Percentiles rank a stretch among this genome's conserved stretches.
phyloP scores from a whole-genome alignment of 2,329 filamentous ascomycete genomes.

The Alternaria alternata region DNA sequence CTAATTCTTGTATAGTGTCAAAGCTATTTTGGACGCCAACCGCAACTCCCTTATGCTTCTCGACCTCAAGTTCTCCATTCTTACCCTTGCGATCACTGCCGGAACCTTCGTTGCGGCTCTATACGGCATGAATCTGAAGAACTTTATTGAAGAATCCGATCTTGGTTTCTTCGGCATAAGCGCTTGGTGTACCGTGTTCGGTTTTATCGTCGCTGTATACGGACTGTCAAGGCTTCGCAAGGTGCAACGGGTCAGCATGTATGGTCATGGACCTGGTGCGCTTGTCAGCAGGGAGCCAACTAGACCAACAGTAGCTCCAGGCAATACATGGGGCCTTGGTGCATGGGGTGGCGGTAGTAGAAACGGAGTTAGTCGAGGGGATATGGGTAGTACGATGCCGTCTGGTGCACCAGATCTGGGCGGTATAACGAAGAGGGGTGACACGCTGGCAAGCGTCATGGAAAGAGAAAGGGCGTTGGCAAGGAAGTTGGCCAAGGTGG shows the following conservation, averaged over 20 bases:
- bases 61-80: constrained; percentile 94
- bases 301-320: constrained; percentile 6
- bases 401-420: constrained; percentile 24
- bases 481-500: constrained; percentile 38
- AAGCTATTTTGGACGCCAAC: constrained; percentile 96
- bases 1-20: constrained; percentile 68
- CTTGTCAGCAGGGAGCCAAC: constrained; percentile 24
- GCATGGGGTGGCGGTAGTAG: constrained; percentile 41
- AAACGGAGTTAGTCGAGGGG: constrained; percentile 30
- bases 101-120: constrained; percentile 96
- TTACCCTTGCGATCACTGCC: constrained; percentile 90
- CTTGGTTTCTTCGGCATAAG: constrained; percentile 84
- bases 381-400: constrained; percentile 17
- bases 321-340: constrained; percentile 37
- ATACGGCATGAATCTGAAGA: constrained; percentile 99
- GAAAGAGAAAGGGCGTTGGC: constrained; percentile 39
- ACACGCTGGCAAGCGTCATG: constrained; percentile 35
- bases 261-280: constrained; percentile 55
- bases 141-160: constrained; percentile 94
- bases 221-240: constrained; percentile 83
- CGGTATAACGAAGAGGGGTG: constrained; percentile 31
- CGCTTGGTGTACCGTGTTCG: constrained; percentile 73
- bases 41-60: constrained; percentile 98
- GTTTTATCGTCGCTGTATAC: constrained; percentile 80
- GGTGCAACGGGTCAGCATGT: constrained; percentile 91